phyloP scores from a whole-genome alignment of 768 basidiomycete genomes.

The Pulveroboletus sp. region DNA sequence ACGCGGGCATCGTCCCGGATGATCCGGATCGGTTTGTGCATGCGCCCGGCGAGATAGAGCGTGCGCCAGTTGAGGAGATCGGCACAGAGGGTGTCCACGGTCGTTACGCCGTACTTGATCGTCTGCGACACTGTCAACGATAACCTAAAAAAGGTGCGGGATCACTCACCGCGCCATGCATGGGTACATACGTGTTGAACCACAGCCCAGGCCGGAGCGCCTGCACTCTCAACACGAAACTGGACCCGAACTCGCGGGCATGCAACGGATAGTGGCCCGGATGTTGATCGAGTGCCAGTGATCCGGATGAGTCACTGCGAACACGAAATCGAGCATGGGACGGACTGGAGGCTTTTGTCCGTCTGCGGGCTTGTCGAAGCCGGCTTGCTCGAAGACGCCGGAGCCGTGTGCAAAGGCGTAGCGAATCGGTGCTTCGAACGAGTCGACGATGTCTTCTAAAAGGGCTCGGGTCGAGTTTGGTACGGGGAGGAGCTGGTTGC shows the following conservation, averaged over 20 bases:
- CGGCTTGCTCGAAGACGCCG: constrained; percentile 91
- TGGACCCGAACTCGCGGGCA: constrained; percentile 78
- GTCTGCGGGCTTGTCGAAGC: constrained; percentile 46
- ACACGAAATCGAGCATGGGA: constrained; percentile 95
- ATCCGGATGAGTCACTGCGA: constrained; percentile 88
- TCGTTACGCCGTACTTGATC: constrained; percentile 96
- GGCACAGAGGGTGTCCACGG: constrained; percentile 81
- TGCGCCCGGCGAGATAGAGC: constrained; percentile 89
- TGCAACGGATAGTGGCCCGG: constrained; percentile 89
- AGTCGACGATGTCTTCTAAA: constrained; percentile 71
- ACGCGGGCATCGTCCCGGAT: constrained; percentile 92
- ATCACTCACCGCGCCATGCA: constrained; percentile 74
- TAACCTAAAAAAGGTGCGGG: background rate
- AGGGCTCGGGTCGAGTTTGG: constrained; percentile 75
- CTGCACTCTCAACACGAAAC: constrained; percentile 77
- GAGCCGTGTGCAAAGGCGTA: constrained; percentile 98
- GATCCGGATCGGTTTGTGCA: constrained; percentile 96
- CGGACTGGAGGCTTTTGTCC: constrained; percentile 33
- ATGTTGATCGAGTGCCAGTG: constrained; percentile 96
- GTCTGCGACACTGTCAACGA: constrained; percentile 41
- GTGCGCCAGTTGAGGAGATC: constrained; percentile 92
- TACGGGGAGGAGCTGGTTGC: constrained; percentile 78
- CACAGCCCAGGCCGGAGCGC: constrained; percentile 81
- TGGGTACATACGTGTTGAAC: constrained; percentile 90
- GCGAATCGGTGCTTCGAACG: constrained; percentile 87